A percentile compares a stretch with the other conserved stretches of the same genome.
phyloP scores from a whole-genome alignment of 2,329 filamentous ascomycete species.

The Microdochium trichocladiopsis region DNA sequence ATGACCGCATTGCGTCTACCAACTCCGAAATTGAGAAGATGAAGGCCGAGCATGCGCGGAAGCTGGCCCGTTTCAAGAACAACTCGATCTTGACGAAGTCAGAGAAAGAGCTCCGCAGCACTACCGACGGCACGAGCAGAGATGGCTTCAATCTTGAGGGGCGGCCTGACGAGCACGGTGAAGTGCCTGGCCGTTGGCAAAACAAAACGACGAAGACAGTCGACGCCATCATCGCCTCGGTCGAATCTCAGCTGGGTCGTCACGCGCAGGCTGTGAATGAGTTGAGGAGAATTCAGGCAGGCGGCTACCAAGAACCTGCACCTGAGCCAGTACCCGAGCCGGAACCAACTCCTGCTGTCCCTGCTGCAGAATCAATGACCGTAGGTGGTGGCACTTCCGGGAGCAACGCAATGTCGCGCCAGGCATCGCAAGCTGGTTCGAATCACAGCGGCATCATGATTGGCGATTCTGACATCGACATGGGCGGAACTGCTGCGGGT shows the following conservation, averaged over 20 bases:
- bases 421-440: constrained; percentile 47
- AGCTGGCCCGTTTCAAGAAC: constrained; percentile 67
- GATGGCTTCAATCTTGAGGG: constrained; percentile 61
- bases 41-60: constrained; percentile 69
- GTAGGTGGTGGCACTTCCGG: constrained; percentile 12
- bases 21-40: constrained; percentile 79
- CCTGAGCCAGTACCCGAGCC: constrained; percentile 31
- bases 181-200: constrained; percentile 28
- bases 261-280: constrained; percentile 57
- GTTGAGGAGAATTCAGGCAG: constrained; percentile 68
- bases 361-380: constrained; percentile 9
- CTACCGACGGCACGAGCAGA: constrained; percentile 50
- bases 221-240: constrained; percentile 66
- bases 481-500: constrained; percentile 57
- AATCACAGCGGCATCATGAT: constrained; percentile 48
- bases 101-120: constrained; percentile 67
- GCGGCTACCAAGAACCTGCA: constrained; percentile 61
- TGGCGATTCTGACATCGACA: constrained; percentile 56
- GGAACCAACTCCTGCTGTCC: constrained; percentile 21
- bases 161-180: constrained; percentile 41
- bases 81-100: constrained; percentile 64
- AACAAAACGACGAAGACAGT: constrained; percentile 46
- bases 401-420: constrained; percentile 35
- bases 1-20: constrained; percentile 64
- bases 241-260: constrained; percentile 65